Percentiles rank a stretch among this genome's conserved stretches.
These are phyloP conservation scores for Erodium moschatum DNA, from an alignment of 441 rosid species.

Conservation along the genomic window DNA sequence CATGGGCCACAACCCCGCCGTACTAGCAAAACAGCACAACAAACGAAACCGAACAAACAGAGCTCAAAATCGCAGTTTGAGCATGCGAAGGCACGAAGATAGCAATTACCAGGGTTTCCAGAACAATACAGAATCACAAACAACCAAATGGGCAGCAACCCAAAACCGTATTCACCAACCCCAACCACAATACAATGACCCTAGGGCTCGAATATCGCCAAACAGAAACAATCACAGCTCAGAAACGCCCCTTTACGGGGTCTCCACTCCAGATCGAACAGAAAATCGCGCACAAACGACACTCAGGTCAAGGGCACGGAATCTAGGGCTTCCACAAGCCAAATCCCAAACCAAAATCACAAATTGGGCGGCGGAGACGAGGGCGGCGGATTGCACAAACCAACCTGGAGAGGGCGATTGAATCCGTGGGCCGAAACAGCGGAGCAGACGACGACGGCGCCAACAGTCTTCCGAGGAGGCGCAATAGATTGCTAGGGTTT, in stretches of 20 bases:
- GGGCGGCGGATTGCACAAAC: background rate
- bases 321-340: background rate
- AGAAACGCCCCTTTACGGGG: background rate
- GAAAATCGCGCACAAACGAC: background rate
- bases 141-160: background rate
- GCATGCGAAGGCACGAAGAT: no score
- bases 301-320: background rate
- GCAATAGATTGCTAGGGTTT: background rate
- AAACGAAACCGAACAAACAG: background rate
- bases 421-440: background rate
- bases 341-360: background rate
- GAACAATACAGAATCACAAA: background rate
- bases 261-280: background rate
- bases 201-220: background rate
- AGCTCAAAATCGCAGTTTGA: background rate
- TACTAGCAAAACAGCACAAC: background rate
- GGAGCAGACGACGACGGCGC: background rate
- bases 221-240: background rate
- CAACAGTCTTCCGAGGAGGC: background rate
- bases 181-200: background rate
- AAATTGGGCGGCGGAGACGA: no score
- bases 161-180: background rate
- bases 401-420: background rate
- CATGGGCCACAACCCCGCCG: conserved; percentile 31
- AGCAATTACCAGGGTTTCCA: background rate